These are phyloP conservation scores for Pinus taeda DNA, from an alignment of 75 land plant species.

Conservation along the genomic window DNA sequence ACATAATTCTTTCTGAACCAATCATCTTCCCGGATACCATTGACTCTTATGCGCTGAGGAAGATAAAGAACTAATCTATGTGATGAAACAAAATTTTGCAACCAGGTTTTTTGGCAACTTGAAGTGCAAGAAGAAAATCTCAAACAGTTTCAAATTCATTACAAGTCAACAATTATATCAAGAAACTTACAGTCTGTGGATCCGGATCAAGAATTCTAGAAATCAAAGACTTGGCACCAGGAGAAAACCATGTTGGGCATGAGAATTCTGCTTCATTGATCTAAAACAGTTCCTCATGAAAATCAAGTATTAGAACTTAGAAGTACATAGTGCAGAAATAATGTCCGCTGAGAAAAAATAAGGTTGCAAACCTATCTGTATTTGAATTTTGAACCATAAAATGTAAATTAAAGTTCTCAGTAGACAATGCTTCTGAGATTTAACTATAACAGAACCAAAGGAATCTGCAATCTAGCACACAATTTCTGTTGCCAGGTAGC, in stretches of 20 bases:
- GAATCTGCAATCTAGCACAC: background rate
- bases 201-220: conserved; percentile 81
- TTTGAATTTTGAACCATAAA: background rate
- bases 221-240: conserved; percentile 82
- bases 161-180: background rate
- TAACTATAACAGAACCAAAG: too few relatives aligned
- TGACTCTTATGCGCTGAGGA: conserved; percentile 69
- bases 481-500: background rate
- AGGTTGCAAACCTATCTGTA: background rate
- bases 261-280: conserved; percentile 84
- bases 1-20: conserved; percentile 85
- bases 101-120: background rate
- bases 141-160: background rate
- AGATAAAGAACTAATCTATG: conserved; percentile 9
- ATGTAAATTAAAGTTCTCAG: background rate
- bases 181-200: conserved; percentile 70
- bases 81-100: background rate
- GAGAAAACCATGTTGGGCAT: conserved; percentile 92
- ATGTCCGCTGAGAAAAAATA: background rate
- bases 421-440: background rate
- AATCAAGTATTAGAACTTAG: background rate
- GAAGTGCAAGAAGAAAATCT: background rate
- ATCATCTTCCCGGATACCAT: conserved; percentile 69
- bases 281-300: conserved; percentile 28
- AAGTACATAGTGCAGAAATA: background rate